Base-by-base conservation (phyloP, 768 basidiomycete genomes). In the Amanita phalloides region DNA sequence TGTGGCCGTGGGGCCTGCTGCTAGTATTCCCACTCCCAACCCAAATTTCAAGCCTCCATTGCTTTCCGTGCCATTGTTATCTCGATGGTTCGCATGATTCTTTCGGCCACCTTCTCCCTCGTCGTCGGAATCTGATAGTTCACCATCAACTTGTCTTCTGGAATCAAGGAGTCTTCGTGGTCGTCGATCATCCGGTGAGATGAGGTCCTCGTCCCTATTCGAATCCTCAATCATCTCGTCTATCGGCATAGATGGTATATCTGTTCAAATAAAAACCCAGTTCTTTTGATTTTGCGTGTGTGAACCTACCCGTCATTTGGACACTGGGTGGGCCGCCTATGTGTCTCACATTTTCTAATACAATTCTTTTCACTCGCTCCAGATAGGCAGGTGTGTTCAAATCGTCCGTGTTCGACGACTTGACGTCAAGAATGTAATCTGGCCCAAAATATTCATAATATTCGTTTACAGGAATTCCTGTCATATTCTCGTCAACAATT, bases 371-470 rank as follows among this genome's bases (percentile, higher is more conserved):
- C 53, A 98, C 84, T 43, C 96, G 90, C 41, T 95, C 87, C 53
- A 99, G 74, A 66, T 98, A 99, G 54, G 89, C 88, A 4, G 79
- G 81, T 3, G 90, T 89, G 62, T 99, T 99, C 70, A 95, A 71
- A 62, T 99, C 95, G 58, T 96, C 93, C 54, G 91, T 87, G 63
- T 98, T 99, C 10, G 90, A 93, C 10, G 91, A 71, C 60, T 86
- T 90, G 26, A 99, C 96, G 63, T 99, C 91, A 30, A 99, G 77
- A 63, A 93, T 82, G 61, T 98, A 97, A 61, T 95, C 91, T 2
- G 96, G 96, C 0, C 96, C 96, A 65, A 97, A 98, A 67, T 98
- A 98, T 63, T 98, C 95, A 62, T 94, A 98, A 69, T 98, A 99
- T 68, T 99, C 96, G 61, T 98, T 99, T 56, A 94, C 86, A 2